These are phyloP conservation scores for Cladosporium phlei DNA, from an alignment of 2,329 filamentous ascomycete genomes.

Conservation along the genomic window DNA sequence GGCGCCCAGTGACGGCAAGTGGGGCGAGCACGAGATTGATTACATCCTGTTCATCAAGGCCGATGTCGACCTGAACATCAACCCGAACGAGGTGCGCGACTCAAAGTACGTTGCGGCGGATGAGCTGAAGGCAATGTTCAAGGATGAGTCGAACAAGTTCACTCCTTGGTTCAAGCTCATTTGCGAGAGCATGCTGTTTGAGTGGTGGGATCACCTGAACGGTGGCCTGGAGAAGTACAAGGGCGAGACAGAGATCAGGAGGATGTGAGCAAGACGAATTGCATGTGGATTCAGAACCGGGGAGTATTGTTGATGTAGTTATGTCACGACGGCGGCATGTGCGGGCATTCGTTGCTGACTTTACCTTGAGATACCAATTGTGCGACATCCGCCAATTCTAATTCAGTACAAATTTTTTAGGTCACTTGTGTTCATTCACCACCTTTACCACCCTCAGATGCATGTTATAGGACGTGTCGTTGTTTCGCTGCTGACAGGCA, in stretches of 20 bases:
- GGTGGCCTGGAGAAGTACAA: constrained; percentile 76
- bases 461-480: too few relatives aligned
- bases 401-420: background rate
- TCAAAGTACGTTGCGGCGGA: constrained; percentile 78
- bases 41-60: constrained; percentile 98
- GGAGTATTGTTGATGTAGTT: constrained; percentile 5
- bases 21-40: constrained; percentile 98
- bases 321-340: constrained; percentile 11
- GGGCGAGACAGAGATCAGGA: constrained; percentile 79
- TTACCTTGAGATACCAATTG: constrained; percentile 14
- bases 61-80: constrained; percentile 76
- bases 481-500: background rate
- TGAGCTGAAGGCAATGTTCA: constrained; percentile 79
- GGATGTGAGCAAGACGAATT: constrained; percentile 55
- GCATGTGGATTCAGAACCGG: background rate
- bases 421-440: background rate
- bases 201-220: constrained; percentile 91
- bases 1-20: constrained; percentile 92
- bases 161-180: constrained; percentile 99
- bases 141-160: constrained; percentile 74
- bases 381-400: constrained; percentile 9
- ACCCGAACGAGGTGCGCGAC: constrained; percentile 83
- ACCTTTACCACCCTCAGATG: background rate
- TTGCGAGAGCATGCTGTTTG: constrained; percentile 93
- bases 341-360: constrained; percentile 11